A percentile compares a stretch with the other conserved stretches of the same genome.
phyloP scores from a whole-genome alignment of 73 alveolate genomes.

The Effrenium voratum region DNA sequence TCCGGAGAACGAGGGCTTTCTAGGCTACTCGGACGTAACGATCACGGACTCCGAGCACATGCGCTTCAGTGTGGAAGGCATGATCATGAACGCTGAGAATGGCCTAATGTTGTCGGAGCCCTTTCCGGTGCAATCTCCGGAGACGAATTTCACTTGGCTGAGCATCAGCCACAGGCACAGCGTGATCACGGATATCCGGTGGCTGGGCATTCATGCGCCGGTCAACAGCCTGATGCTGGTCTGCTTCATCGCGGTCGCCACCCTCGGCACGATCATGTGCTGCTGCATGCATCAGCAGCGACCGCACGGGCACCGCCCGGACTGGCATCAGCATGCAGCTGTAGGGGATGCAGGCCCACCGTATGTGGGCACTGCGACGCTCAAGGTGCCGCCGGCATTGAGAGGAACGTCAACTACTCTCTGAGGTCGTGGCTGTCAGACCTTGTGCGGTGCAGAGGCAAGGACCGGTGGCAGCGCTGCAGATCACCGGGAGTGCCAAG shows the following conservation, averaged over 20 bases:
- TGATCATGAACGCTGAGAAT: no score
- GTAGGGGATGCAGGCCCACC: slow-evolving; percentile 59
- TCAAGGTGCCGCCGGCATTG: slow-evolving; percentile 34
- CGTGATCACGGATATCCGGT: not conserved
- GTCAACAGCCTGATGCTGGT: not conserved
- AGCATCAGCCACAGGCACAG: not conserved
- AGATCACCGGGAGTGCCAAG: not conserved
- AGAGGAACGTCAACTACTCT: not conserved
- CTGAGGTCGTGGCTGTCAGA: not conserved
- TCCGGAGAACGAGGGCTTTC: no score
- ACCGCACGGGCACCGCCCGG: not conserved
- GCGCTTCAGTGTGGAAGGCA: no score
- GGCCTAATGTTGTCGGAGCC: no score
- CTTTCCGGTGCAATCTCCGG: no score
- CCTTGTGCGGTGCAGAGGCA: not conserved
- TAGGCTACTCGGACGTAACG: no score
- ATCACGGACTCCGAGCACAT: no score
- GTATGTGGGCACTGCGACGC: slow-evolving; percentile 9
- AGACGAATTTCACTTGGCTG: not conserved
- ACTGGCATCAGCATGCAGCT: not conserved
- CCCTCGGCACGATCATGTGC: not conserved
- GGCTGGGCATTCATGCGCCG: not conserved
- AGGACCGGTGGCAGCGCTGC: slow-evolving; percentile 39
- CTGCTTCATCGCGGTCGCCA: not conserved
- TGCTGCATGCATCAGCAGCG: not conserved